phyloP scores from a whole-genome alignment of 805 yeast genomes.

The Spathaspora sp. region DNA sequence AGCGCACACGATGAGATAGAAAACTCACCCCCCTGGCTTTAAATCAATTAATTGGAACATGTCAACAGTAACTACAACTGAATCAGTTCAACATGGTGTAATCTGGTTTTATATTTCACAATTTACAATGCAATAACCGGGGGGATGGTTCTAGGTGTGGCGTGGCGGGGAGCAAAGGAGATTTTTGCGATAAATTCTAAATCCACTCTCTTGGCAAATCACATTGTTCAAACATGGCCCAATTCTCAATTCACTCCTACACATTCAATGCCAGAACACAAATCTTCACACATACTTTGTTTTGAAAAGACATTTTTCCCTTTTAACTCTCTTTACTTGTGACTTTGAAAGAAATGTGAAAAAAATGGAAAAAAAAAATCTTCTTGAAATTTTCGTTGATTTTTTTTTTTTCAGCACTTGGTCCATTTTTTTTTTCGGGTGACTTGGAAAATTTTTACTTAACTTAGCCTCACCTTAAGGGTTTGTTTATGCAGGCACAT shows the following conservation, averaged over 20 bases:
- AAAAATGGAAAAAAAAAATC: neutral
- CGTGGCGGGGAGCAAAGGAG: too few relatives aligned
- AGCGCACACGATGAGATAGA: neutral
- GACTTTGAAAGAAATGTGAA: neutral
- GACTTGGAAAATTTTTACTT: neutral
- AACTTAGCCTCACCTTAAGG: neutral
- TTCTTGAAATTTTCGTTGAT: slow-evolving; percentile 4
- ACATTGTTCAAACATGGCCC: too few relatives aligned
- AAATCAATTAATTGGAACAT: neutral
- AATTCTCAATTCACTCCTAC: too few relatives aligned
- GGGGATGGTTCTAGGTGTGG: too few relatives aligned
- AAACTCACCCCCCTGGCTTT: neutral
- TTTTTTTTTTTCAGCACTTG: too few relatives aligned
- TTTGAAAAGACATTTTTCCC: slow-evolving; percentile 43
- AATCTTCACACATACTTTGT: slow-evolving; percentile 37
- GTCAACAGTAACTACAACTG: neutral
- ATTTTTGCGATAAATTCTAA: too few relatives aligned
- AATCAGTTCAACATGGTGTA: too few relatives aligned
- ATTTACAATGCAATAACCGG: neutral
- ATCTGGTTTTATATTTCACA: neutral
- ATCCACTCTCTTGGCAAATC: too few relatives aligned
- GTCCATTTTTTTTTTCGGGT: neutral
- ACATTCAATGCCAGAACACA: neutral
- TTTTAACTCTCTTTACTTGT: slow-evolving; percentile 1
- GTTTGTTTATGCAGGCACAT: neutral